Conservation (phyloP, 2,329 filamentous ascomycete genomes). For the Colletotrichum ledebouriae region DNA sequence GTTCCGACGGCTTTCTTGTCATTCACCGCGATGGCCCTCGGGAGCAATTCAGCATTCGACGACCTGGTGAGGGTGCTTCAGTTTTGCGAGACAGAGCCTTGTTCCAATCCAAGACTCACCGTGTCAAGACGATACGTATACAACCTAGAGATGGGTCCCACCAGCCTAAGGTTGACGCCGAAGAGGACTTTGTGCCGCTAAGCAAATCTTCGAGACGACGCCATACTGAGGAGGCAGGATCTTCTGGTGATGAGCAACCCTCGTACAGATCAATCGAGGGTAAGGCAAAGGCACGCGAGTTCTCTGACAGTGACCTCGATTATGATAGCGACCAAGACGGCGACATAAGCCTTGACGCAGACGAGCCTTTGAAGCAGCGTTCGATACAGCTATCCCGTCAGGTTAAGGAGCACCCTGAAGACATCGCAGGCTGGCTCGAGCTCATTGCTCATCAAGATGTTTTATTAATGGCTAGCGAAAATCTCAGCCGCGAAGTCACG, state of each 20-base stretch:
- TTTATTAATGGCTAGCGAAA: constrained; percentile 67
- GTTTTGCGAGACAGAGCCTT: constrained; percentile 62
- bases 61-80: constrained; percentile 58
- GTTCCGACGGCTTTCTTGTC: constrained; percentile 68
- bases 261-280: constrained; percentile 76
- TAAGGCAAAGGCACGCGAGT: constrained; percentile 66
- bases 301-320: constrained; percentile 64
- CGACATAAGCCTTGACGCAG: constrained; percentile 49
- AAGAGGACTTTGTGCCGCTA: constrained; percentile 65
- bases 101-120: constrained; percentile 58
- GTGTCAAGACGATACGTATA: constrained; percentile 55
- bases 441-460: constrained; percentile 84
- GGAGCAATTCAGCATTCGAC: constrained; percentile 66
- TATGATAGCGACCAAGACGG: constrained; percentile 61
- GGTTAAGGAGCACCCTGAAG: constrained; percentile 74
- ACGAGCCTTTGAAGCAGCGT: constrained; percentile 64
- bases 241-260: constrained; percentile 60
- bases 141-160: constrained; percentile 49
- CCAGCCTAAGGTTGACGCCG: constrained; percentile 44
- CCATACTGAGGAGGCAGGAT: constrained; percentile 58
- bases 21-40: constrained; percentile 76
- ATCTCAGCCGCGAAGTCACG: constrained; percentile 60
- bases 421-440: constrained; percentile 80
- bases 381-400: constrained; percentile 73
- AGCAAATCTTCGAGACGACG: constrained; percentile 33